These are phyloP conservation scores for Triticum urartu DNA, from an alignment of 176 grass and related monocot species.

Conservation along the genomic window DNA sequence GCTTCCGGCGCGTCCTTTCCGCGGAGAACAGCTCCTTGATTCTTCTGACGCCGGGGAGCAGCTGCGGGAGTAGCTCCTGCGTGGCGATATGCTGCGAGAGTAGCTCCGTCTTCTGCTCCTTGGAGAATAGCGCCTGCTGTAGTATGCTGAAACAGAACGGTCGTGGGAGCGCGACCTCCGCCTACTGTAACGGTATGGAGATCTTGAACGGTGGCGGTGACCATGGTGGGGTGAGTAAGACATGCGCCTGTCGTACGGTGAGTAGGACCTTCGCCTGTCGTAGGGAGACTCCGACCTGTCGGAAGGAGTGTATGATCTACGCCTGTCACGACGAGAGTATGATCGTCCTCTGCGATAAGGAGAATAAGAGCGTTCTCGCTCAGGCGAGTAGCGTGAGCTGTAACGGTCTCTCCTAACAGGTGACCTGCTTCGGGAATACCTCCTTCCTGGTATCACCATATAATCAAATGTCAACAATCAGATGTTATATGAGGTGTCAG, in stretches of 20 bases:
- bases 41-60: conserved; percentile 23
- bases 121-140: conserved; percentile 20
- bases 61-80: conserved; percentile 32
- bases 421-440: conserved; percentile 51
- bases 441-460: conserved; percentile 28
- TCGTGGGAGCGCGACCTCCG: conserved; percentile 26
- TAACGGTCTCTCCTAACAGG: conserved; percentile 40
- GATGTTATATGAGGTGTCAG: not conserved
- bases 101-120: conserved; percentile 26
- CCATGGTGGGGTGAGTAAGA: conserved; percentile 25
- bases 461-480: not conserved
- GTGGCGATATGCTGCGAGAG: conserved; percentile 37
- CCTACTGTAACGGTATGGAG: conserved; percentile 26
- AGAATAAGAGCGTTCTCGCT: conserved; percentile 43
- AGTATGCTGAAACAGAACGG: conserved; percentile 38
- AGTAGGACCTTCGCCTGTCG: not conserved
- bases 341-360: conserved; percentile 2
- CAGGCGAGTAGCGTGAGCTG: conserved; percentile 45
- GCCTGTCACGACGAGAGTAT: conserved; percentile 7
- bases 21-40: conserved; percentile 30
- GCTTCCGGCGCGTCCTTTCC: not conserved
- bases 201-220: conserved; percentile 7
- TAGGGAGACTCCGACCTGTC: conserved; percentile 5
- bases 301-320: not conserved
- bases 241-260: conserved; percentile 1